Percentiles rank a stretch among this genome's conserved stretches.
Conservation (phyloP, 208 protist genomes). For the Willaertia magna region DNA sequence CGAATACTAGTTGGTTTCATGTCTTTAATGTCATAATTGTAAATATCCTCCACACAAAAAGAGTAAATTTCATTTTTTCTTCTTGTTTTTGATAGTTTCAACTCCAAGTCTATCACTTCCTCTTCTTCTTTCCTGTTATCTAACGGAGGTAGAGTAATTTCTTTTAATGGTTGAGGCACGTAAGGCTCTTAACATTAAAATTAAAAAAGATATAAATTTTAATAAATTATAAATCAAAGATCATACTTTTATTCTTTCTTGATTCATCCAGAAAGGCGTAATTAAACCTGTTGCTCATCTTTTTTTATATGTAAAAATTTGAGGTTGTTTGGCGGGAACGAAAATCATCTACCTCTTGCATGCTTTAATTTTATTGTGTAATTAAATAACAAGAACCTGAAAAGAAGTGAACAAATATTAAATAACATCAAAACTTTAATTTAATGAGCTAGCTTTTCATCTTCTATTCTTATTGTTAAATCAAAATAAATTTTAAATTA, state of each 20-base stretch:
- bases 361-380: too few species aligned
- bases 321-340: too few species aligned
- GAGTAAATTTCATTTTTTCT: slow-evolving; percentile 4
- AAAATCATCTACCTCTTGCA: too few species aligned
- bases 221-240: too few species aligned
- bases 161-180: neutral
- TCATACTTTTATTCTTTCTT: neutral
- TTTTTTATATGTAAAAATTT: neutral
- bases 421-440: too few species aligned
- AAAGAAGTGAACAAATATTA: too few species aligned
- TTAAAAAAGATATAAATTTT: neutral
- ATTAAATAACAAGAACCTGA: too few species aligned
- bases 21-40: slow-evolving; percentile 20
- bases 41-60: slow-evolving; percentile 20
- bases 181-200: neutral
- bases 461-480: neutral
- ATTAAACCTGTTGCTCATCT: neutral
- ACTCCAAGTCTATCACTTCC: neutral
- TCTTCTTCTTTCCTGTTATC: neutral
- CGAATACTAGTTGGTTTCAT: slow-evolving; percentile 10
- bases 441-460: too few species aligned
- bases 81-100: neutral
- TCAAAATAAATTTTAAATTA: neutral
- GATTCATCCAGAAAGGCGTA: neutral
- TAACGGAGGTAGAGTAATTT: neutral